phyloP scores from a whole-genome alignment of 176 grass and related monocot genomes.

The Eleusine indica region DNA sequence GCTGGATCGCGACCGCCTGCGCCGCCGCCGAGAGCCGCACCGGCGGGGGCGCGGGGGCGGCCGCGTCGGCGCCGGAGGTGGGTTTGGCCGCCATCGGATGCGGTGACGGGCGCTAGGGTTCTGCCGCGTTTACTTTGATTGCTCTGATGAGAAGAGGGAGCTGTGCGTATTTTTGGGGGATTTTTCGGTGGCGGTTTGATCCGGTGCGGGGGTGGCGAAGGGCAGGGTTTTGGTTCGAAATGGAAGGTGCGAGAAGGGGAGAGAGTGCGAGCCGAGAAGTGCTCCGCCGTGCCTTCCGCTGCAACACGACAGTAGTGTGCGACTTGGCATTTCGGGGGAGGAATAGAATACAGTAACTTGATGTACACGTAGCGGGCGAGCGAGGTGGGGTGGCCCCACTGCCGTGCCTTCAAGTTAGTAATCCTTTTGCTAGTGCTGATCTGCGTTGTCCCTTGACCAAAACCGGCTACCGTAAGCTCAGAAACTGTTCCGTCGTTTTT shows the following conservation, averaged over 20 bases:
- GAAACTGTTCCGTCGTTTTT: too few relatives aligned
- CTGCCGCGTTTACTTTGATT: not conserved
- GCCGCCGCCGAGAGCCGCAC: conserved; percentile 43
- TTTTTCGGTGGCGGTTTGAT: conserved; percentile 32
- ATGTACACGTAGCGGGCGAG: conserved; percentile 27
- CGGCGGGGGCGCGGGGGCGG: conserved; percentile 26
- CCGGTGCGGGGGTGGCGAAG: not conserved
- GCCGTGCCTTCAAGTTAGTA: not conserved
- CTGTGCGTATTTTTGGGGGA: not conserved
- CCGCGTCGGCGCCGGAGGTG: conserved; percentile 28
- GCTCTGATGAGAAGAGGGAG: not conserved
- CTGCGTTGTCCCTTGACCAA: not conserved
- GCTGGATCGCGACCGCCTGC: conserved; percentile 48
- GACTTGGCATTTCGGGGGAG: not conserved
- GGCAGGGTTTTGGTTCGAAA: conserved; percentile 44
- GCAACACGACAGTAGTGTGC: not conserved
- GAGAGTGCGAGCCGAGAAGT: not conserved
- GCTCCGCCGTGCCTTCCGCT: not conserved
- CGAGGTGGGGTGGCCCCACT: not conserved
- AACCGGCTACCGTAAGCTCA: not conserved
- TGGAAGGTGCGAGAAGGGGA: not conserved
- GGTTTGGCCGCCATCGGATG: conserved; percentile 49
- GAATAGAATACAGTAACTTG: conserved; percentile 13
- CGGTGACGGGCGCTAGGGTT: conserved; percentile 28
- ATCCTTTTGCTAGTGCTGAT: not conserved